Evolutionary conservation across 2,329 filamentous ascomycete genomes (phyloP).

Genomic region (Epichloe typhina): DNA sequence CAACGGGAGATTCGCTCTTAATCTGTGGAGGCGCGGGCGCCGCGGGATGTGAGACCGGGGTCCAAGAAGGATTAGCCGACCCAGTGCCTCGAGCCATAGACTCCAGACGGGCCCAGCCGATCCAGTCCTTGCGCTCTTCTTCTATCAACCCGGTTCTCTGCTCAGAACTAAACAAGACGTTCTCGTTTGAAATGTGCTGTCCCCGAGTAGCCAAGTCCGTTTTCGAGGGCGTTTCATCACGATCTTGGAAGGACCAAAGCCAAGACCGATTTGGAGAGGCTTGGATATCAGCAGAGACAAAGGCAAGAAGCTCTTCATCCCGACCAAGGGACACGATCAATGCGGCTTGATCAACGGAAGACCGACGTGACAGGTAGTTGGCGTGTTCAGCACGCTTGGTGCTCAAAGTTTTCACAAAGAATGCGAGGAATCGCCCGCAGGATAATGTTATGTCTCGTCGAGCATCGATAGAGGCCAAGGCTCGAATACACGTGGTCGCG

Average conservation of each 20-base stretch:
- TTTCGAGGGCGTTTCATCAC: conserved; percentile 20
- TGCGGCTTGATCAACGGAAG: conserved; percentile 18
- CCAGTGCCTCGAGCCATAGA: conserved; percentile 23
- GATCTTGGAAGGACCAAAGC: conserved; percentile 62
- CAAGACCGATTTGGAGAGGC: conserved; percentile 64
- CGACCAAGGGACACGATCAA: conserved; percentile 24
- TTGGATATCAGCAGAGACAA: conserved; percentile 78
- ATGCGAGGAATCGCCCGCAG: conserved; percentile 69
- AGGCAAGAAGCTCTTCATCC: conserved; percentile 82
- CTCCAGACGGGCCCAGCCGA: conserved; percentile 68
- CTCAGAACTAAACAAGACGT: conserved; percentile 31
- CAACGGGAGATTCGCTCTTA: conserved; percentile 20
- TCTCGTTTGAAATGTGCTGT: conserved; percentile 17
- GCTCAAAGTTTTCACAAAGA: conserved; percentile 60
- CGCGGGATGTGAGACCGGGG: conserved; percentile 15
- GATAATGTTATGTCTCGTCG: conserved; percentile 58
- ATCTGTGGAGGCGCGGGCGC: conserved; percentile 20
- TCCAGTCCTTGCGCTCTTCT: conserved; percentile 55
- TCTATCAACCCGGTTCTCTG: conserved; percentile 38
- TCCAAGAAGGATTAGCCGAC: conserved; percentile 18
- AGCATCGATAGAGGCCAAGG: conserved; percentile 57
- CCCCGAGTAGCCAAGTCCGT: conserved; percentile 7
- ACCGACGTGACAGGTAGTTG: conserved; percentile 22
- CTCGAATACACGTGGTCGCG: conserved; percentile 60
- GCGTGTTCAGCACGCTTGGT: conserved; percentile 37